Evolutionary conservation across 1,284 basidiomycete species (phyloP).

Genomic region (Fistulinella cinereoalba): DNA sequence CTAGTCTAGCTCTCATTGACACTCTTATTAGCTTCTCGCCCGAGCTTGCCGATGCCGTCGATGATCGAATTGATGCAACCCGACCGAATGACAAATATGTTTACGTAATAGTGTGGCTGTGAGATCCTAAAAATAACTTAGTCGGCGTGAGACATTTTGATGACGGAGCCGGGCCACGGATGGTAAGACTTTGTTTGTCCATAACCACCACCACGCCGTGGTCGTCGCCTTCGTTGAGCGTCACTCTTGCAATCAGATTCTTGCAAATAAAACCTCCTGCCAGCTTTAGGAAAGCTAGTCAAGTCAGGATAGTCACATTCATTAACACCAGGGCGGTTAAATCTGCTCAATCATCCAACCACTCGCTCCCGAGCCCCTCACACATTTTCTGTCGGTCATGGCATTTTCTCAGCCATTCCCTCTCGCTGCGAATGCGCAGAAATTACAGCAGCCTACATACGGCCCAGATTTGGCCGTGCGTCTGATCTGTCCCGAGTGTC

Average conservation of each 20-base stretch:
- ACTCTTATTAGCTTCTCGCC: too few relatives aligned
- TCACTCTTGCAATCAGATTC: constrained; percentile 6
- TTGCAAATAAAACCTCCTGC: too few relatives aligned
- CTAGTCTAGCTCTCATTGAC: background rate
- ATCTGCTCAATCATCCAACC: constrained; percentile 9
- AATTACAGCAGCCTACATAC: constrained; percentile 54
- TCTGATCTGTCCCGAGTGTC: constrained; percentile 93
- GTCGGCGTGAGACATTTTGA: constrained; percentile 23
- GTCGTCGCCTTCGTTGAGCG: constrained; percentile 15
- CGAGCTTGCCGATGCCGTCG: too few relatives aligned
- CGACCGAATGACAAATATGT: background rate
- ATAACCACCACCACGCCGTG: constrained; percentile 23
- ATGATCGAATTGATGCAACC: background rate
- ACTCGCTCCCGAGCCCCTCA: constrained; percentile 20
- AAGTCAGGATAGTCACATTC: constrained; percentile 13
- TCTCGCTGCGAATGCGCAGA: constrained; percentile 53
- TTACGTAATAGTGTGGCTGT: too few relatives aligned
- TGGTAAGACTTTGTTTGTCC: constrained; percentile 13
- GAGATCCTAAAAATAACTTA: too few relatives aligned
- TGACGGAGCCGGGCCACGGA: constrained; percentile 5
- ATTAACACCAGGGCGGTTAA: constrained; percentile 19
- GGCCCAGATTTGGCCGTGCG: constrained; percentile 85
- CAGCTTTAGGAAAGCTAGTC: background rate
- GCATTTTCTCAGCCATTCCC: constrained; percentile 68
- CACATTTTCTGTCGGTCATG: constrained; percentile 34